phyloP scores from a whole-genome alignment of 2,329 filamentous ascomycete species.

The Aspergillus floridensis region DNA sequence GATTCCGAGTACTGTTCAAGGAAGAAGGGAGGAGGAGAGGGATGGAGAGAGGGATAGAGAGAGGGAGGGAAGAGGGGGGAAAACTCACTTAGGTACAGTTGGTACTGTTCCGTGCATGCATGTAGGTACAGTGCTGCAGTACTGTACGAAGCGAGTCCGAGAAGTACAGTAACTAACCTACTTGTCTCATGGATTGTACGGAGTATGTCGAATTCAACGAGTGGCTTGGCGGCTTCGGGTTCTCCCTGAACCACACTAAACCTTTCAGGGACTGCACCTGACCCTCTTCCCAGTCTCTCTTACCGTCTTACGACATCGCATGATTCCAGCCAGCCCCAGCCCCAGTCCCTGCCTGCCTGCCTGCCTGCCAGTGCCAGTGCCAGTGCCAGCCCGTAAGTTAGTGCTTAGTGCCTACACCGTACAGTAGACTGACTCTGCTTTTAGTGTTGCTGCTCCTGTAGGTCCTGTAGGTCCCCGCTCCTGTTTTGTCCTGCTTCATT shows the following conservation, averaged over 20 bases:
- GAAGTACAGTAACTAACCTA: too few relatives aligned
- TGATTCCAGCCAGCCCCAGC: conserved; percentile 6
- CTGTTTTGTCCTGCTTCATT: neutral
- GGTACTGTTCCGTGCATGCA: too few relatives aligned
- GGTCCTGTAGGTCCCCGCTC: neutral
- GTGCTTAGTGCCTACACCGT: neutral
- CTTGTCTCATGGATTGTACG: too few relatives aligned
- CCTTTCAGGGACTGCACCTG: conserved; percentile 8
- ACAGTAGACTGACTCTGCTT: conserved; percentile 1
- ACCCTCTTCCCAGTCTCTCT: neutral
- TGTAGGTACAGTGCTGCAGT: too few relatives aligned
- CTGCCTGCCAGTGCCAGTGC: neutral
- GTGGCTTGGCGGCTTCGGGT: neutral
- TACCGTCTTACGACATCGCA: conserved; percentile 12
- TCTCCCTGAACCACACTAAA: neutral
- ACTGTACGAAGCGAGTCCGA: too few relatives aligned
- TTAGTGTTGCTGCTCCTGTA: neutral
- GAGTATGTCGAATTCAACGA: too few relatives aligned
- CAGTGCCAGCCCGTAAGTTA: neutral
- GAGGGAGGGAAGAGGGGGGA: too few relatives aligned
- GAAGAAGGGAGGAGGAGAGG: too few relatives aligned
- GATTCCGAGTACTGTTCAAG: neutral
- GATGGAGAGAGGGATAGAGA: too few relatives aligned
- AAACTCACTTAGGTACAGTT: too few relatives aligned
- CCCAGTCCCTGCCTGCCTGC: neutral